phyloP scores from a whole-genome alignment of 2,329 filamentous ascomycete genomes.

The Ploettnerulaceae sp. region DNA sequence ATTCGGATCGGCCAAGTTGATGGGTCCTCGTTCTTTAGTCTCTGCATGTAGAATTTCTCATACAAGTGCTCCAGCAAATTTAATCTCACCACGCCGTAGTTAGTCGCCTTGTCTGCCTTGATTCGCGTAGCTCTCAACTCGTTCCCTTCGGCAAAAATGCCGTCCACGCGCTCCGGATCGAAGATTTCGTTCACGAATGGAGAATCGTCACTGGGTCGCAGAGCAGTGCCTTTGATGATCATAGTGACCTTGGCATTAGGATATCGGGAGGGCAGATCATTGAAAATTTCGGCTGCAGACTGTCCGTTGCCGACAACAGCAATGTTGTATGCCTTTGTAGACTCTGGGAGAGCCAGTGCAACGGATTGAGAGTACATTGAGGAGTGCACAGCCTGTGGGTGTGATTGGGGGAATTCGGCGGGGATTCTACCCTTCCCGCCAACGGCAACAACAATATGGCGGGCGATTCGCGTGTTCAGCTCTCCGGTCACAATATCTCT shows the following conservation, averaged over 20 bases:
- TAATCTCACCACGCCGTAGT: constrained; percentile 89
- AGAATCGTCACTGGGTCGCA: constrained; percentile 90
- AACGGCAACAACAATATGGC: constrained; percentile 57
- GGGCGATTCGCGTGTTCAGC: constrained; percentile 37
- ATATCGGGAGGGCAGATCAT: constrained; percentile 76
- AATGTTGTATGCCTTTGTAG: too few species aligned
- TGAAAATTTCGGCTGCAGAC: constrained; percentile 92
- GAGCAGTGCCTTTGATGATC: constrained; percentile 75
- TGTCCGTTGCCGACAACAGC: constrained; percentile 87
- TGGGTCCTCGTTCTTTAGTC: constrained; percentile 63
- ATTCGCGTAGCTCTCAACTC: constrained; percentile 55
- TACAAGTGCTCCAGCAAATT: constrained; percentile 86
- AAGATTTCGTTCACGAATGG: constrained; percentile 98
- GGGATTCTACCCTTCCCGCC: constrained; percentile 67
- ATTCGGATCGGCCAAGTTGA: constrained; percentile 81
- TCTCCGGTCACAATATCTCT: too few species aligned
- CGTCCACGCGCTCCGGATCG: constrained; percentile 79
- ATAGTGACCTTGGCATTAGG: constrained; percentile 74
- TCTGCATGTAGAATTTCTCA: constrained; percentile 81
- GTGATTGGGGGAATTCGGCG: constrained; percentile 60
- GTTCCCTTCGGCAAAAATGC: constrained; percentile 63
- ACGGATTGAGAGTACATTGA: constrained; percentile 87
- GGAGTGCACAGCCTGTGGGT: constrained; percentile 81
- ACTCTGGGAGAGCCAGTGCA: too few species aligned
- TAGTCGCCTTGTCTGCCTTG: constrained; percentile 72